Evolutionary conservation across 805 yeast genomes (phyloP), one percentile per base, ranked within the genome.

Genomic region (Sugiyamaella valdiviana): DNA sequence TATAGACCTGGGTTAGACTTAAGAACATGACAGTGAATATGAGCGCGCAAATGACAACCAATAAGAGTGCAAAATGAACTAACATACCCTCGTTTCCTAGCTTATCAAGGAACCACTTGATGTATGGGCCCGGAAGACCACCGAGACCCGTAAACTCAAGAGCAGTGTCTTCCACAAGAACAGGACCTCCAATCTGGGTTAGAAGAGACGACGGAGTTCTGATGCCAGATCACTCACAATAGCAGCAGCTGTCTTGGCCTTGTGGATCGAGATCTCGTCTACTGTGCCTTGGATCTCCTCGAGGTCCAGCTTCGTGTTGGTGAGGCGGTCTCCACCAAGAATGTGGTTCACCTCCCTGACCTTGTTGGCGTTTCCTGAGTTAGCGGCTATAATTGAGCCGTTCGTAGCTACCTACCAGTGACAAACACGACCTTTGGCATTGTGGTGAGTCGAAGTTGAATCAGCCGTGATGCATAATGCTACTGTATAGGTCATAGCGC

Each of bases 121-220:
- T 78, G 56, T 88, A 87, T 1, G 98, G 98, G 20, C 99, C 99
- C 2, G 99, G 99, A 44, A 93, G 75, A 14, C 81, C 83, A 45
- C 85, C 81, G 61, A 83, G 74, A 1, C 95, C 96, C 44, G 76
- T 76, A 66, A 85, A 93, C 3, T 84, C 86, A 36, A 93, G 75
- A 44, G 95, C 90, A 0, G 99, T 93, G 60, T 93, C 99, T 63
- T 93, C 99, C 2, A 90, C 96, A 49, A 93, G 73, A 0, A 88
- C 97, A 0, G 98, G 91, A 0, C 95, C 93, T 2, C 72, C 63
- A 2, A 78, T 67, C 66, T 64, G 43, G 17, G 39, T 39, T 40
- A 32, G 35, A 21, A 5, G 5, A 14, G 17, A 20, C 20, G 6
- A 39, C 21, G 9, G n/a, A 4, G 12, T 2, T 20, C 22, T n/a